Base-by-base conservation (phyloP, 225 moss, liverwort and hornwort genomes). In the Polytrichum commune region DNA sequence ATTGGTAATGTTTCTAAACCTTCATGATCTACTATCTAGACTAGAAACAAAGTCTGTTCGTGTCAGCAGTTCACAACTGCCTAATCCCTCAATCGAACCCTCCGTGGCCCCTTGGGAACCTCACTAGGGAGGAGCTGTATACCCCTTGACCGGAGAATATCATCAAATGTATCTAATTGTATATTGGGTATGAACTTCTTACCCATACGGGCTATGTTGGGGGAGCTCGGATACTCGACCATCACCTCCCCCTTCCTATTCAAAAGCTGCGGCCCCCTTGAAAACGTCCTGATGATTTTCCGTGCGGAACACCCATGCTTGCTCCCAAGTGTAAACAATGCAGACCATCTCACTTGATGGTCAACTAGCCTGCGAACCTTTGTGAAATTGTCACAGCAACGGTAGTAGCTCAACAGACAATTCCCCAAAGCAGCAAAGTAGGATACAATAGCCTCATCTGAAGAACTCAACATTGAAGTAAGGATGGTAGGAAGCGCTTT, bases 281-380 rank as follows among this genome's bases (percentile, higher is more conserved):
- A 76, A 27, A 83, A 81, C 18, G 73, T 67, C 35, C 64, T 30
- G 22, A 89, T 86, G 53, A 86, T 81, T 55, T 86, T 83, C 9
- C 74, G 79, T 0, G 86, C 85, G 7, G 83, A 83, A 68, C 89
- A 86, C 3, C 79, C 86, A 46, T 89, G 86, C 68, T 84, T 89
- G 18, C 77, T 80, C 18, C 83, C 89, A 8, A 89, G 86, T 24
- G 89, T 89, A 25, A 89, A 89, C 56, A 89, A 29, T 19, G 89
- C 89, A 29, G 89, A 86, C 89, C 89, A 89, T 5, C 89, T 69
- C 74, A 89, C 83, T 69, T 89, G 89, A 53, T 86, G 85, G 69
- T 89, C 89, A 18, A 89, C 86, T 61, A 89, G 20, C 75, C 89
- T 84, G n/a, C 89, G 73, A 7, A 89, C 64, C 77, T 89, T 83